A percentile compares a stretch with the other conserved stretches of the same genome.
phyloP scores from a whole-genome alignment of 176 grass and related monocot genomes.

The Calamus simplicifolius region DNA sequence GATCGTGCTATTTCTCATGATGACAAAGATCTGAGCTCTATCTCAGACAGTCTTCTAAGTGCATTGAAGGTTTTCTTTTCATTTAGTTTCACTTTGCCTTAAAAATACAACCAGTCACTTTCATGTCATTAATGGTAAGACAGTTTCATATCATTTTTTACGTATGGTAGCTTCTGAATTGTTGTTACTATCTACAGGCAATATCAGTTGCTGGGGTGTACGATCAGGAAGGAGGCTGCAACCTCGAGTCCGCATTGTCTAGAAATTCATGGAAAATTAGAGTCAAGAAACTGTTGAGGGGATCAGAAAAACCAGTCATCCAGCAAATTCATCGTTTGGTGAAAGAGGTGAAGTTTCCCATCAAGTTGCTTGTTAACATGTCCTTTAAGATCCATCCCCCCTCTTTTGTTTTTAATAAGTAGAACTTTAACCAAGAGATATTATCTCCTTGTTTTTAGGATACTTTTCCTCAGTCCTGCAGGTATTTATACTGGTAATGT shows the following conservation, averaged over 20 bases:
- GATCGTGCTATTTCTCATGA: conserved; percentile 37
- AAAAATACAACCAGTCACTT: too few relatives aligned
- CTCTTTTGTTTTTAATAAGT: too few relatives aligned
- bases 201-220: conserved; percentile 51
- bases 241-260: conserved; percentile 41
- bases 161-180: neutral
- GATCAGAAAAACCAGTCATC: conserved; percentile 41
- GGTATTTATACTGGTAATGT: too few relatives aligned
- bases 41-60: conserved; percentile 53
- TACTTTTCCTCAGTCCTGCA: too few relatives aligned
- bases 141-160: neutral
- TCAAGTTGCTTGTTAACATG: too few relatives aligned
- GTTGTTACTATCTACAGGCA: conserved; percentile 41
- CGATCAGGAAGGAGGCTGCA: conserved; percentile 48
- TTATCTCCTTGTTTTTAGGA: too few relatives aligned
- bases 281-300: conserved; percentile 45
- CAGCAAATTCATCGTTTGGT: conserved; percentile 47
- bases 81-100: neutral
- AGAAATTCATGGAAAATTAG: conserved; percentile 75
- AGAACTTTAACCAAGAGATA: too few relatives aligned
- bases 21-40: conserved; percentile 55
- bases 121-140: too few relatives aligned
- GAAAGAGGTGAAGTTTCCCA: conserved; percentile 44
- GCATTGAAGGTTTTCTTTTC: conserved; percentile 56
- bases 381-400: too few relatives aligned